Conservation (phyloP, 2,329 filamentous ascomycete genomes). For the Talaromyces sp. region DNA sequence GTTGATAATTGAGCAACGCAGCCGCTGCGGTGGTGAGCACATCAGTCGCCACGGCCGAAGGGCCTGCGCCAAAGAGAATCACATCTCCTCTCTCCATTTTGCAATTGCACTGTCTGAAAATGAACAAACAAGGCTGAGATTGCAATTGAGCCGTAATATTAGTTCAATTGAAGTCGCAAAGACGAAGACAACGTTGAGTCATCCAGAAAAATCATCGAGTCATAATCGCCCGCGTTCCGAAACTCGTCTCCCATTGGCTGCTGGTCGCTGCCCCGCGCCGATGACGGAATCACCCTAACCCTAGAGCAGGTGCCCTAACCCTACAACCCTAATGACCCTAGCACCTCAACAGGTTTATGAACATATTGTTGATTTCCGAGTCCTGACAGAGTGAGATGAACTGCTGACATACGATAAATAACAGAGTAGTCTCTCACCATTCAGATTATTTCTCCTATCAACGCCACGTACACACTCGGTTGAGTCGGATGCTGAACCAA, state of each 20-base stretch:
- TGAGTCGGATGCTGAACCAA: not conserved
- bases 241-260: not conserved
- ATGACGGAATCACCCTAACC: slow-evolving; percentile 11
- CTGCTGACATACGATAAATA: not conserved
- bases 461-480: not conserved
- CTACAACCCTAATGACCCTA: not conserved
- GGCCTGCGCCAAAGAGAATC: slow-evolving; percentile 86
- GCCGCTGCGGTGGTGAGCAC: slow-evolving; percentile 75
- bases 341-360: not conserved
- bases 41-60: slow-evolving; percentile 77
- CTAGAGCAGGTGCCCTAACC: not conserved
- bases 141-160: not conserved
- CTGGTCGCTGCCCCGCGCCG: not conserved
- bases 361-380: not conserved
- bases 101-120: not conserved
- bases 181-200: slow-evolving; percentile 4
- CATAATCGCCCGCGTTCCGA: slow-evolving; percentile 8
- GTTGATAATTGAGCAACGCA: slow-evolving; percentile 77
- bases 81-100: slow-evolving; percentile 61
- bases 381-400: not conserved
- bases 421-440: not conserved
- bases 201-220: slow-evolving; percentile 4
- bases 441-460: not conserved
- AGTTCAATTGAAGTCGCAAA: not conserved
- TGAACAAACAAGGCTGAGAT: too few relatives aligned